Evolutionary conservation across 768 basidiomycete species (phyloP), one percentile per base, ranked within the genome.

Genomic region (Tylopilus rubrobrunneus): DNA sequence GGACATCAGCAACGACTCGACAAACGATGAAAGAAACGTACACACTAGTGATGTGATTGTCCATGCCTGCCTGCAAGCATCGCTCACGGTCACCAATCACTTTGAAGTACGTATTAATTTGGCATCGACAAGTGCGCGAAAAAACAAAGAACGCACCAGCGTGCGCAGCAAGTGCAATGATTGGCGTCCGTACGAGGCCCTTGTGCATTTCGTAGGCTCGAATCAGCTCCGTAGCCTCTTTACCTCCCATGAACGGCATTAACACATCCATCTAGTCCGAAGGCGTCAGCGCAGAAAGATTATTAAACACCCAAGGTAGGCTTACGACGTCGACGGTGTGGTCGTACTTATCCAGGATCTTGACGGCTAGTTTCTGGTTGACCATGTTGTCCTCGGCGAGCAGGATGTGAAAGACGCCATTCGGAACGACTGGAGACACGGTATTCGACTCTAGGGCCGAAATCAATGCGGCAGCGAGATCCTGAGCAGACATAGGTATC

Each of bases 161-260:
- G n/a, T n/a, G n/a, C n/a, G n/a, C n/a, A n/a, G n/a, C n/a, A n/a
- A n/a, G n/a, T n/a, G n/a, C n/a, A n/a, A n/a, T n/a, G n/a, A n/a
- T n/a, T n/a, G n/a, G n/a, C n/a, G n/a, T n/a, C n/a, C n/a, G n/a
- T n/a, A n/a, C n/a, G n/a, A n/a, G n/a, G n/a, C n/a, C n/a, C n/a
- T n/a, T n/a, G n/a, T n/a, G n/a, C n/a, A n/a, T n/a, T n/a, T n/a
- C n/a, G n/a, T n/a, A n/a, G n/a, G n/a, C n/a, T n/a, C n/a, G n/a
- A n/a, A n/a, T n/a, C n/a, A n/a, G 76, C 58, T 93, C 87, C 0
- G 97, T 99, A 1, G 96, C 92, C 71, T 99, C 95, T 86, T 95
- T 92, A 58, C 96, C 95, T 47, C 95, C 94, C 92, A 98, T 98
- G 72, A 95, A 87, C 6, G 94, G 92, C 92, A 96, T 95, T n/a